Evolutionary conservation across 768 basidiomycete genomes (phyloP), one percentile per base, ranked within the genome.

Genomic region (Mycena epipterygia): DNA sequence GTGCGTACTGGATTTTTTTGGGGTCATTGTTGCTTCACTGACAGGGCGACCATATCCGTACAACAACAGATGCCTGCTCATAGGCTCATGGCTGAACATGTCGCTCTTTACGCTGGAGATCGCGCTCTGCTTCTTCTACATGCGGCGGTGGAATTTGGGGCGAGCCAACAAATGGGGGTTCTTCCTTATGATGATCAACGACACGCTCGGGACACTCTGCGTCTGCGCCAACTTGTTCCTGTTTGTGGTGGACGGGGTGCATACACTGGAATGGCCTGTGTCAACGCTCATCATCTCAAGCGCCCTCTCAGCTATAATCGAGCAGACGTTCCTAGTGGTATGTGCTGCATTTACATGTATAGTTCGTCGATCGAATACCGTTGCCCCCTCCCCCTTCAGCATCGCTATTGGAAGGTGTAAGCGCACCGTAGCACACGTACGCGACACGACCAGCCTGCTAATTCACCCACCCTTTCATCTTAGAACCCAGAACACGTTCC

Each of bases 361-460:
- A 27, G 25, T 7, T 25, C 16, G 17, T 17, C 23, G 32, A 58
- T 33, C 33, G 21, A 44, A 23, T 29, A 39, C 49, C 25, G 5
- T 6, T 35, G 6, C 14, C n/a, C n/a, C n/a, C n/a, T n/a, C n/a
- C n/a, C n/a, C 21, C 30, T 9, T 16, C 27, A 65, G 70, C 56
- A 58, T 16, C 70, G 70, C 14, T 71, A 71, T 66, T 71, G 64
- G 59, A 66, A 35, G 21, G 21, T 71, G 70, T 71, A 39, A 53
- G 64, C 52, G 19, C 23, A 2, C 48, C 13, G 21, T n/a, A n/a
- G n/a, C 21, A 3, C n/a, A 5, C n/a, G 7, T n/a, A n/a, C n/a
- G 5, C n/a, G 21, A 5, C 42, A n/a, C 35, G 35, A 37, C 35
- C 8, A 14, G 21, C 42, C 42, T 44, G 42, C 42, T 44, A 19